Base-by-base conservation (phyloP, 495 filamentous ascomycete species). In the Aspergillus diversus region DNA sequence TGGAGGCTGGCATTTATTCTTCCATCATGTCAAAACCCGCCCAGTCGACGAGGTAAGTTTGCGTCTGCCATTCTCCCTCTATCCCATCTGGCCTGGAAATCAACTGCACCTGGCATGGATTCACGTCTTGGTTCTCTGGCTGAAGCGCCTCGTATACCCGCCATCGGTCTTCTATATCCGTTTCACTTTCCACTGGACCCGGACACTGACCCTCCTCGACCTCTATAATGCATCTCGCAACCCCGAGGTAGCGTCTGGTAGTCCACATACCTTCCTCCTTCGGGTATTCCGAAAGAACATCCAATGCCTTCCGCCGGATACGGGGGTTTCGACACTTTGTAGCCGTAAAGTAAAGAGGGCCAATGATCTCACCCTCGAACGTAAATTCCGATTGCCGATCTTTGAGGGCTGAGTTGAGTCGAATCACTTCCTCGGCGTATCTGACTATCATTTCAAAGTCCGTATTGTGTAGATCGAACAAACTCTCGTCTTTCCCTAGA, bases 311-410 rank as follows among this genome's bases (percentile, higher is more conserved):
- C 2, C 65, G 60, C 7, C 65, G 60, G 37, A 60, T 56, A 1
- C 9, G 9, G 5, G 65, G 60, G 32, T 67, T 12, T 2, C 65
- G 60, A 32, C 65, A 67, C 39, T 55, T 59, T 6, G 6, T 15
- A 5, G 57, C 51, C 0, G 33, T n/a, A 31, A n/a, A 67, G 33
- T 63, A 67, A 1, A 67, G 47, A 3, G 61, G 60, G 4, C 39
- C 57, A 52, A 67, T 57, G n/a, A 67, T 52, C 13, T 55, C 65
- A 32, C 59, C 60, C 13, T 67, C 65, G n/a, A 67, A 60, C 4
- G 55, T 57, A 51, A 66, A 66, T 8, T 2, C 33, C 3, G 54
- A 27, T n/a, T 58, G 31, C 1, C 16, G n/a, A 21, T 47, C 39
- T 31, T 49, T 16, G 31, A 33, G 35, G 16, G 13, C 31, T 0